Conservation (phyloP, 1,284 basidiomycete genomes). For the Heterobasidion parviporum region DNA sequence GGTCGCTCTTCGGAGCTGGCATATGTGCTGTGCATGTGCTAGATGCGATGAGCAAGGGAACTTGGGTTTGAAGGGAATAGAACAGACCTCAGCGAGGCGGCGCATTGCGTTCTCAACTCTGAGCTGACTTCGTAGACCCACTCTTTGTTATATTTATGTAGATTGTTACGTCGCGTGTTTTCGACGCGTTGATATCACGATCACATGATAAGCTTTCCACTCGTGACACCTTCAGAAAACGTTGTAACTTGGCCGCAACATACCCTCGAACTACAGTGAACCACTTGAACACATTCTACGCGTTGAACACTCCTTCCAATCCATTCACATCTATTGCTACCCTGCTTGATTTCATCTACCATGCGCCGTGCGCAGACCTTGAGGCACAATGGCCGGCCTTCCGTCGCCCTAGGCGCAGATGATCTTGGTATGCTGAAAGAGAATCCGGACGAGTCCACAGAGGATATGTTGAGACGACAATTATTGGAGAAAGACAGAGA, state of each 20-base stretch:
- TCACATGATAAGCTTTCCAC: neutral
- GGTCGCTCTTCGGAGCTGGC: too few species aligned
- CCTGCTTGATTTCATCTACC: conserved; percentile 5
- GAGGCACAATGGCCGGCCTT: conserved; percentile 37
- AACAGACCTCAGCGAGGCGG: too few species aligned
- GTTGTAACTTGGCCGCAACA: too few species aligned
- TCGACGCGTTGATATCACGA: neutral
- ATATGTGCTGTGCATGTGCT: too few species aligned
- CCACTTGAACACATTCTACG: neutral
- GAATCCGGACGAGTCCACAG: conserved; percentile 41
- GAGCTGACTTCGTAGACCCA: neutral
- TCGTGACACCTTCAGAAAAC: too few species aligned
- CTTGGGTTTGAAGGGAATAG: too few species aligned
- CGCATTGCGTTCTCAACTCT: neutral
- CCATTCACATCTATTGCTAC: neutral
- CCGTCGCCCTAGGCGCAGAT: conserved; percentile 34
- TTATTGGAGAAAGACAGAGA: conserved; percentile 65
- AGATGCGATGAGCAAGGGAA: too few species aligned
- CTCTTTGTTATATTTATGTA: neutral
- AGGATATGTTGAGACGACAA: conserved; percentile 54
- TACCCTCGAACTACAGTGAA: neutral
- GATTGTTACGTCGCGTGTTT: neutral
- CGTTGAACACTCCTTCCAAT: too few species aligned
- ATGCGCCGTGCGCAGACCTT: conserved; percentile 45
- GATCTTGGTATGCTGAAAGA: conserved; percentile 58